These are phyloP conservation scores for Lathyrus tuberosus DNA, from an alignment of 306 rosid species.

Conservation along the genomic window DNA sequence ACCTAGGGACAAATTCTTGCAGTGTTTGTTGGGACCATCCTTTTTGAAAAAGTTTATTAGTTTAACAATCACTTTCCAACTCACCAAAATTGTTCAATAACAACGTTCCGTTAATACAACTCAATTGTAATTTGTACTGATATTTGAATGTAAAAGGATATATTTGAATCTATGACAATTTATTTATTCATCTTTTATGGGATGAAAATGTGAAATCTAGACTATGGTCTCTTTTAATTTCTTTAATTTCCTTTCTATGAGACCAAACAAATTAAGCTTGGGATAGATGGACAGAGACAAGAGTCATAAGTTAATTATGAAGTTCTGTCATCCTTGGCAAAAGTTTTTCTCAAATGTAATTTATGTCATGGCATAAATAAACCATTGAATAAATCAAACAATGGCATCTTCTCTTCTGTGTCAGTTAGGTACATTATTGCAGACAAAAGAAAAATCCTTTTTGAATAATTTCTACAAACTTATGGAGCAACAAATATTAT, in stretches of 20 bases:
- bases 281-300: slow-evolving; percentile 4
- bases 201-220: no score
- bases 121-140: no score
- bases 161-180: no score
- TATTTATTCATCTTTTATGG: no score
- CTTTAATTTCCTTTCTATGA: background rate
- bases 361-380: slow-evolving; percentile 7
- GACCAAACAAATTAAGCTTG: slow-evolving; percentile 1
- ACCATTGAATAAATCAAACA: background rate
- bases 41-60: slow-evolving; percentile 19
- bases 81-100: background rate
- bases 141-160: no score
- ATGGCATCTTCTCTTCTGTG: slow-evolving; percentile 31
- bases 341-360: slow-evolving; percentile 23
- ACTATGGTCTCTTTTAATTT: background rate
- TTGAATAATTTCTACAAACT: slow-evolving; percentile 24
- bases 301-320: slow-evolving; percentile 14
- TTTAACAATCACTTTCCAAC: slow-evolving; percentile 11
- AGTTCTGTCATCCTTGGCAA: slow-evolving; percentile 1
- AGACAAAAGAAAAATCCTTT: slow-evolving; percentile 13
- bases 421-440: slow-evolving; percentile 34
- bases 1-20: slow-evolving; percentile 45
- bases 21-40: slow-evolving; percentile 42
- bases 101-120: no score
- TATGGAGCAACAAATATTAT: slow-evolving; percentile 6